These are phyloP conservation scores for Ustulina deusta DNA, from an alignment of 2,329 filamentous ascomycete species.

Conservation along the genomic window DNA sequence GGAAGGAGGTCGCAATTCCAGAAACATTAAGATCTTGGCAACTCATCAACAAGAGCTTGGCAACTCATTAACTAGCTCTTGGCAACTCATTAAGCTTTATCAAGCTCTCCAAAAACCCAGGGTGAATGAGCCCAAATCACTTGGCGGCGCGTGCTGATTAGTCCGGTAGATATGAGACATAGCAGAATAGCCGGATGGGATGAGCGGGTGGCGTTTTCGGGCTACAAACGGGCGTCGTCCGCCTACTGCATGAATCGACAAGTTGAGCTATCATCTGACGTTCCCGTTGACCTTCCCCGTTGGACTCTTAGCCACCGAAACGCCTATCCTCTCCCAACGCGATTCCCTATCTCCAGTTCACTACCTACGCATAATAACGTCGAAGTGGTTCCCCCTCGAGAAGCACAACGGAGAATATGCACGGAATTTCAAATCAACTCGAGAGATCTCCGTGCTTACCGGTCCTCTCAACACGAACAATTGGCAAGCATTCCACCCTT, in stretches of 20 bases:
- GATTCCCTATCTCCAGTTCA: constrained; percentile 18
- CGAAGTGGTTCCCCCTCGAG: background rate
- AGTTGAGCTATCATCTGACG: constrained; percentile 11
- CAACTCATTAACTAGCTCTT: constrained; percentile 30
- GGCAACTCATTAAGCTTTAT: constrained; percentile 38
- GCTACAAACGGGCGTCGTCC: constrained; percentile 5
- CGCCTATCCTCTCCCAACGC: constrained; percentile 10
- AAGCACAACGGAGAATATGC: constrained; percentile 10
- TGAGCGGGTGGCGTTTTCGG: constrained; percentile 10
- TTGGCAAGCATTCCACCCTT: background rate
- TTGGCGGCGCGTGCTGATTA: constrained; percentile 37
- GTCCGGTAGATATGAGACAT: constrained; percentile 34
- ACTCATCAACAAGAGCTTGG: constrained; percentile 1
- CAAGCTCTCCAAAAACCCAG: constrained; percentile 25
- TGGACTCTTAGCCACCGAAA: constrained; percentile 24
- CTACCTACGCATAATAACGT: constrained; percentile 2
- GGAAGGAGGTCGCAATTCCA: constrained; percentile 34
- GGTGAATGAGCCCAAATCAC: constrained; percentile 20
- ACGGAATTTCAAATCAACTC: constrained; percentile 30
- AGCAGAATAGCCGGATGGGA: constrained; percentile 31
- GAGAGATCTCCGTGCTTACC: constrained; percentile 7
- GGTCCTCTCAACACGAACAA: background rate
- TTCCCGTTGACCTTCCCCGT: constrained; percentile 31
- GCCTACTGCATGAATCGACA: constrained; percentile 21
- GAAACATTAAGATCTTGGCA: constrained; percentile 20